Conservation (phyloP, 1,284 basidiomycete species). For the Ustilago xerochloae region DNA sequence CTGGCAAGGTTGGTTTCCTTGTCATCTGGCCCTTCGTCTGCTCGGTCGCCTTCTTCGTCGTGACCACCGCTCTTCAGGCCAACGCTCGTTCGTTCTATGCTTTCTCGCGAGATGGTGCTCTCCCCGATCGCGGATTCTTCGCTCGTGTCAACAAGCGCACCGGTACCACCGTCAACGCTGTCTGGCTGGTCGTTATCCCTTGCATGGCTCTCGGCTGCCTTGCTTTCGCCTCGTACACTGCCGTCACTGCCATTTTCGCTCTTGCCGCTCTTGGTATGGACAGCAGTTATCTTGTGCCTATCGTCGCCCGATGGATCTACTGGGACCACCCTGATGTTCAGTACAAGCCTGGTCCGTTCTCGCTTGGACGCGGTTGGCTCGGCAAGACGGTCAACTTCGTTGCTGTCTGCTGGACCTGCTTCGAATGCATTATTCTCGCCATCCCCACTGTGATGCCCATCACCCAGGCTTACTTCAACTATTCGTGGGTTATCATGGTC, state of each 20-base stretch:
- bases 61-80: constrained; percentile 78
- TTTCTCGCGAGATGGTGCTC: constrained; percentile 84
- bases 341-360: constrained; percentile 89
- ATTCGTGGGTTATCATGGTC: constrained; percentile 67
- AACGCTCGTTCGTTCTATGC: constrained; percentile 88
- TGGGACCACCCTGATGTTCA: constrained; percentile 81
- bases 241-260: constrained; percentile 65
- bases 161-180: constrained; percentile 82
- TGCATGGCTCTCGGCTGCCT: constrained; percentile 62
- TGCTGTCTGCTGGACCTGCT: constrained; percentile 73
- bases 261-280: constrained; percentile 82
- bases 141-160: constrained; percentile 74
- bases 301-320: constrained; percentile 75
- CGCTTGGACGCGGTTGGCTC: constrained; percentile 79
- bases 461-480: constrained; percentile 51
- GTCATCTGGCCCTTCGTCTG: constrained; percentile 70
- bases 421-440: constrained; percentile 64
- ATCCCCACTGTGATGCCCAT: constrained; percentile 58
- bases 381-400: constrained; percentile 76
- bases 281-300: constrained; percentile 72
- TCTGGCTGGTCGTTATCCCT: constrained; percentile 79
- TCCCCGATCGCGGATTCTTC: constrained; percentile 85
- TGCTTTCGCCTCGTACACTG: constrained; percentile 58
- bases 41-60: constrained; percentile 68
- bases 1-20: constrained; percentile 75